These are phyloP conservation scores for Cystofilobasidium macerans DNA, from an alignment of 768 basidiomycete species.

Conservation along the genomic window DNA sequence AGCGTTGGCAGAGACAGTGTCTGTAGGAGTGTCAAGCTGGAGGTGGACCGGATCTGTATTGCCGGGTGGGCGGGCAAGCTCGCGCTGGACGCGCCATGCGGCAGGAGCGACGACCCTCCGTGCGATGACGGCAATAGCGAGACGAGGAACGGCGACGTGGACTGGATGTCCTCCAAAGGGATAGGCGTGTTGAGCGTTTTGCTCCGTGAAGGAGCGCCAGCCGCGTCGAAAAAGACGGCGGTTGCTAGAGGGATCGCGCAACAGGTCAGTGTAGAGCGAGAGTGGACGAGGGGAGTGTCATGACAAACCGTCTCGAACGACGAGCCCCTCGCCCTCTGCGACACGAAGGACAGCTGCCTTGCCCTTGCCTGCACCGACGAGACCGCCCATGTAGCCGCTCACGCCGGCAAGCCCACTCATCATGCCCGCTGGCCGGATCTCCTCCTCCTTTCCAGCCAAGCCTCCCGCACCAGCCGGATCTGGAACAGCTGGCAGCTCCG, in stretches of 20 bases:
- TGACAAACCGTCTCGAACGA: slow-evolving; percentile 66
- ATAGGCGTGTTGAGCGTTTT: slow-evolving; percentile 58
- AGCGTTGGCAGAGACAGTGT: slow-evolving; percentile 55
- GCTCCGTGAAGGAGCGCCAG: slow-evolving; percentile 48
- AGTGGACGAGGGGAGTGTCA: not conserved
- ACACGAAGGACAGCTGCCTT: slow-evolving; percentile 54
- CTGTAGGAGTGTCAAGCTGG: slow-evolving; percentile 54
- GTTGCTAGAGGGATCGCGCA: slow-evolving; percentile 50
- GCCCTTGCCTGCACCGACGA: slow-evolving; percentile 51
- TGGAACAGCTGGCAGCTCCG: slow-evolving; percentile 1
- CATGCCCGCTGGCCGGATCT: slow-evolving; percentile 5
- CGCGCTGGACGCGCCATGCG: slow-evolving; percentile 31
- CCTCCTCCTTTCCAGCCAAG: not conserved
- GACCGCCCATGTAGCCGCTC: slow-evolving; percentile 74
- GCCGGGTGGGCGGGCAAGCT: slow-evolving; percentile 46
- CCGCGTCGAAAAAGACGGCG: slow-evolving; percentile 53
- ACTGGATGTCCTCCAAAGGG: slow-evolving; percentile 73
- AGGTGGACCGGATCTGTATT: slow-evolving; percentile 59
- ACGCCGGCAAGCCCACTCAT: slow-evolving; percentile 35
- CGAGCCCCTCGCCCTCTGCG: slow-evolving; percentile 53
- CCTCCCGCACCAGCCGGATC: not conserved
- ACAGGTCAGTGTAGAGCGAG: no score
- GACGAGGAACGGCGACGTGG: slow-evolving; percentile 65
- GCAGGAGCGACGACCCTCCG: slow-evolving; percentile 44
- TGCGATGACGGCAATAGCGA: slow-evolving; percentile 55